A percentile compares a stretch with the other conserved stretches of the same genome.
Evolutionary conservation across 345 rosid genomes (phyloP).

Genomic region (Gossypium stocksii): DNA sequence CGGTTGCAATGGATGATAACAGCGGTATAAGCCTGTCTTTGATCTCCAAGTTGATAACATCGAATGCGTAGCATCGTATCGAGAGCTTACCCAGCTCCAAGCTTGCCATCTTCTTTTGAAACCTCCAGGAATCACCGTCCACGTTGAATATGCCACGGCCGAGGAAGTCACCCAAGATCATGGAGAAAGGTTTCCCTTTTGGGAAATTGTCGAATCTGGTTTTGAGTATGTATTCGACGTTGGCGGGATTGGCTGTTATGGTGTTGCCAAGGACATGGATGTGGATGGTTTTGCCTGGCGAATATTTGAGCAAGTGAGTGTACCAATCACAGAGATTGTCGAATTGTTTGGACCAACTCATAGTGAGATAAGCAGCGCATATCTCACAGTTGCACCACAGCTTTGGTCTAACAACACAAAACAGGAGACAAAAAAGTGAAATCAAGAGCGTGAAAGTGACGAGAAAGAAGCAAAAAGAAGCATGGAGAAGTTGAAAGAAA

Average conservation of each 20-base stretch:
- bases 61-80: constrained; percentile 46
- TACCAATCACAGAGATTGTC: constrained; percentile 74
- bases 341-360: constrained; percentile 53
- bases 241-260: constrained; percentile 57
- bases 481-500: constrained; percentile 18
- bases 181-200: constrained; percentile 71
- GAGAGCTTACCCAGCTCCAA: constrained; percentile 48
- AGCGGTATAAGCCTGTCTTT: constrained; percentile 44
- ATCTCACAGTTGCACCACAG: constrained; percentile 65
- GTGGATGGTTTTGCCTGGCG: constrained; percentile 58
- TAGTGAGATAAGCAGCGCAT: constrained; percentile 50
- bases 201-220: constrained; percentile 69
- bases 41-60: constrained; percentile 49
- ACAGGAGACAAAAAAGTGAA: constrained; percentile 16
- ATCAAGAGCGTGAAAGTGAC: constrained; percentile 10
- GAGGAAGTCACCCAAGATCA: constrained; percentile 61
- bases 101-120: constrained; percentile 62
- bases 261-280: constrained; percentile 64
- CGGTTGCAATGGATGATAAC: constrained; percentile 25
- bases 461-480: constrained; percentile 9
- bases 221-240: constrained; percentile 71
- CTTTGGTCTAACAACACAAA: constrained; percentile 23
- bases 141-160: constrained; percentile 83
- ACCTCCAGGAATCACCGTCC: constrained; percentile 68
- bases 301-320: constrained; percentile 51